These are phyloP conservation scores for Fusarium agapanthi DNA, from an alignment of 2,329 filamentous ascomycete species.

Conservation along the genomic window DNA sequence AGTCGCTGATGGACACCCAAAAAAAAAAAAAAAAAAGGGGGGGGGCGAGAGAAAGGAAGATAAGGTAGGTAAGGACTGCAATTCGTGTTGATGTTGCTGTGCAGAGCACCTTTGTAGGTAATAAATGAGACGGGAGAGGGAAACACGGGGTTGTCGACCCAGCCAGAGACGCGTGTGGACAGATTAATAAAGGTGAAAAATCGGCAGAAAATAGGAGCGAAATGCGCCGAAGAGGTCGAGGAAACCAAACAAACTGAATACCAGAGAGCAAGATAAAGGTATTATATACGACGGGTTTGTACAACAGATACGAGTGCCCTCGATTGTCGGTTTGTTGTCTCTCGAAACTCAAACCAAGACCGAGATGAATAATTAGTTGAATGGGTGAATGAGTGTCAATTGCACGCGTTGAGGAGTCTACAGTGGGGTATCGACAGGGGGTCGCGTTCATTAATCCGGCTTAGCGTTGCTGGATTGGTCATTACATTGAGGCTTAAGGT, in stretches of 20 bases:
- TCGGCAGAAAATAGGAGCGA: constrained; percentile 10
- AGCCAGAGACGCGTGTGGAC: constrained; percentile 30
- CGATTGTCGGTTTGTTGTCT: constrained; percentile 22
- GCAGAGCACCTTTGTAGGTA: constrained; percentile 20
- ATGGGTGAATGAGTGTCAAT: constrained; percentile 30
- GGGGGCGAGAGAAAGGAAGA: background rate
- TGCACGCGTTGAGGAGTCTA: constrained; percentile 34
- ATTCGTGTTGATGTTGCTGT: constrained; percentile 12
- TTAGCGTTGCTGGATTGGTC: constrained; percentile 21
- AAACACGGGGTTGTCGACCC: constrained; percentile 25
- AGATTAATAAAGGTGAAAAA: constrained; percentile 13
- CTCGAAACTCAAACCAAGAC: constrained; percentile 18
- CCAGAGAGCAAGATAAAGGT: background rate
- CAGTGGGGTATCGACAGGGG: constrained; percentile 34
- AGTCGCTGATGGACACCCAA: background rate
- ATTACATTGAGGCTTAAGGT: background rate
- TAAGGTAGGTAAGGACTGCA: background rate
- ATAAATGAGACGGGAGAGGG: constrained; percentile 3
- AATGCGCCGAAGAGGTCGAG: background rate
- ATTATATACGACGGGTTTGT: background rate
- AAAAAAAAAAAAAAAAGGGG: background rate
- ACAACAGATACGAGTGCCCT: constrained; percentile 11
- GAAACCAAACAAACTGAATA: background rate
- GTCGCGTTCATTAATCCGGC: constrained; percentile 24
- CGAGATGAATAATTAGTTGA: constrained; percentile 22